These are phyloP conservation scores for Lycium ferocissimum DNA, from an alignment of 257 asterid genomes.

Conservation along the genomic window DNA sequence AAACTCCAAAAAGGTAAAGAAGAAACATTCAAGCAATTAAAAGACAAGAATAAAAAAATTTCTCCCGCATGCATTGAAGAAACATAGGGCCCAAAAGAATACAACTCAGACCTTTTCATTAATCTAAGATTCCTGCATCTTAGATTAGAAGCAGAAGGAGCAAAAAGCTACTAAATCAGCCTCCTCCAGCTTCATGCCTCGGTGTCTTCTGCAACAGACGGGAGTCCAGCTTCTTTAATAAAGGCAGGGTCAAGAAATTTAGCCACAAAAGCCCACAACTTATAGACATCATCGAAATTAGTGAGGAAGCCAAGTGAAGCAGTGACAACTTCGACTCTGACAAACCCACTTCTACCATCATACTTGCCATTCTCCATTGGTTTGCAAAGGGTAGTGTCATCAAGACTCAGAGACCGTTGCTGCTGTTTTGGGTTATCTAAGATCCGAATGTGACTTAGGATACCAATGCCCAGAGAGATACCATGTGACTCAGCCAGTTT, in stretches of 20 bases:
- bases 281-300: constrained; percentile 92
- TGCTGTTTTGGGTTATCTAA: constrained; percentile 68
- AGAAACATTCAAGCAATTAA: constrained; percentile 56
- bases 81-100: constrained; percentile 53
- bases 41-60: constrained; percentile 66
- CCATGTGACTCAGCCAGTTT: constrained; percentile 79
- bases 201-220: constrained; percentile 74
- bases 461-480: constrained; percentile 86
- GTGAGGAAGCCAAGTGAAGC: constrained; percentile 93
- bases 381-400: constrained; percentile 84
- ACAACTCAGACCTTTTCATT: constrained; percentile 36
- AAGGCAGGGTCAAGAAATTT: constrained; percentile 85
- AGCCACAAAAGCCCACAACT: constrained; percentile 95
- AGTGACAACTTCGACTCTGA: constrained; percentile 94
- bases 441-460: constrained; percentile 82
- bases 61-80: constrained; percentile 51
- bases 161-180: constrained; percentile 24
- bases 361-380: constrained; percentile 84
- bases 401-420: constrained; percentile 57
- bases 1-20: constrained; percentile 45
- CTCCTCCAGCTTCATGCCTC: constrained; percentile 51
- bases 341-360: constrained; percentile 75
- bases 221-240: constrained; percentile 74
- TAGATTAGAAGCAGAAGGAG: constrained; percentile 28
- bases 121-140: constrained; percentile 34